Percentiles rank a stretch among this genome's conserved stretches.
phyloP scores from a whole-genome alignment of 495 filamentous ascomycete genomes.

The Xylaria scruposa region DNA sequence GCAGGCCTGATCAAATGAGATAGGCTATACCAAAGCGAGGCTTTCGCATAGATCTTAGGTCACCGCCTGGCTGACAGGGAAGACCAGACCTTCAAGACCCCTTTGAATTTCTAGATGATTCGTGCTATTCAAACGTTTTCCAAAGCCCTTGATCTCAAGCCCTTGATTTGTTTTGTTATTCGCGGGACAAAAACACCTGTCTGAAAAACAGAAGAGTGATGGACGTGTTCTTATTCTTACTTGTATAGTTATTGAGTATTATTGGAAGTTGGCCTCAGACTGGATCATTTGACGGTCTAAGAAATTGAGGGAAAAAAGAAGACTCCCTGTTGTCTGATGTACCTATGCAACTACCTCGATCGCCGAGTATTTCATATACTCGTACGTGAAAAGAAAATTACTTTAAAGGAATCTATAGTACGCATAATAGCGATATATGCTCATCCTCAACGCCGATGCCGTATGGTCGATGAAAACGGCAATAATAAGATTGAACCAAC shows the following conservation, averaged over 20 bases:
- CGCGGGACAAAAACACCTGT: background rate
- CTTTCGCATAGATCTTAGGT: too few relatives aligned
- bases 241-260: background rate
- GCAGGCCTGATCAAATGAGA: too few relatives aligned
- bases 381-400: background rate
- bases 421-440: slow-evolving; percentile 7
- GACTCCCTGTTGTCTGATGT: background rate
- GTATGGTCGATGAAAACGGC: background rate
- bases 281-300: background rate
- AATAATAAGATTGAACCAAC: background rate
- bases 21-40: too few relatives aligned
- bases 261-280: too few relatives aligned
- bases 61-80: too few relatives aligned
- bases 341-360: background rate
- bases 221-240: too few relatives aligned
- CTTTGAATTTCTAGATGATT: too few relatives aligned
- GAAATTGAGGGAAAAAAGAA: background rate
- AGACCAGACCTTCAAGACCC: too few relatives aligned
- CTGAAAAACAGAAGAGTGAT: background rate
- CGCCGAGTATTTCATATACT: background rate
- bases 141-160: too few relatives aligned
- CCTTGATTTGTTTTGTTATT: too few relatives aligned
- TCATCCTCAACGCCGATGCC: slow-evolving; percentile 1
- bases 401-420: slow-evolving; percentile 7
- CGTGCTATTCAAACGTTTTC: too few relatives aligned